Base-by-base conservation (phyloP, 139 green algal genomes). In the Picocystis salinarum region DNA sequence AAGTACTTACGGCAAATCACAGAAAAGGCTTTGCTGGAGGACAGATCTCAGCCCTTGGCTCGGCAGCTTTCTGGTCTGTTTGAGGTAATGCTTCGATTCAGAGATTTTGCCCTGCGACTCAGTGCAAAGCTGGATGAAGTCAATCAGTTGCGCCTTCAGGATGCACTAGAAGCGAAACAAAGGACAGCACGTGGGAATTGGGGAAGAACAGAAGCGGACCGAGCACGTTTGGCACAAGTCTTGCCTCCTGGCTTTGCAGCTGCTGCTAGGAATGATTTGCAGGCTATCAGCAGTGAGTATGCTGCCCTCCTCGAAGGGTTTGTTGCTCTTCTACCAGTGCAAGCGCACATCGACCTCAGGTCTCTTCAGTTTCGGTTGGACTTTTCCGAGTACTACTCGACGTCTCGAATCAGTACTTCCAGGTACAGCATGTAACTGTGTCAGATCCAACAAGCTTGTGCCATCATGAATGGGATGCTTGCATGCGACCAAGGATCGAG, bases 361-460 rank as follows among this genome's bases (percentile, higher is more conserved):
- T 77, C 78, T 47, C 61, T 85, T 34, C 37, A 77, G 40, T 71
- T 61, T 6, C 58, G 74, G 0, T 58, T 83, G 23, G 66, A 83
- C 49, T 70, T 70, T 53, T 62, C 40, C 18, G 52, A 73, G 45
- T 75, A 58, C 28, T 70, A 73, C 50, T n/a, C n/a, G n/a, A n/a
- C n/a, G n/a, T n/a, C n/a, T n/a, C n/a, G n/a, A n/a, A n/a, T n/a
- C n/a, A n/a, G n/a, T n/a, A n/a, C n/a, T n/a, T n/a, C n/a, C n/a
- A n/a, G n/a, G n/a, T n/a, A n/a, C n/a, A n/a, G n/a, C n/a, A n/a
- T n/a, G n/a, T n/a, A n/a, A n/a, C n/a, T n/a, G n/a, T n/a, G n/a
- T n/a, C n/a, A n/a, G n/a, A n/a, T n/a, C n/a, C n/a, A n/a, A n/a
- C n/a, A n/a, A n/a, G n/a, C n/a, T n/a, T n/a, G n/a, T n/a, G n/a